These are phyloP conservation scores for Huntiella decipiens DNA, from an alignment of 2,329 filamentous ascomycete species.

Conservation along the genomic window DNA sequence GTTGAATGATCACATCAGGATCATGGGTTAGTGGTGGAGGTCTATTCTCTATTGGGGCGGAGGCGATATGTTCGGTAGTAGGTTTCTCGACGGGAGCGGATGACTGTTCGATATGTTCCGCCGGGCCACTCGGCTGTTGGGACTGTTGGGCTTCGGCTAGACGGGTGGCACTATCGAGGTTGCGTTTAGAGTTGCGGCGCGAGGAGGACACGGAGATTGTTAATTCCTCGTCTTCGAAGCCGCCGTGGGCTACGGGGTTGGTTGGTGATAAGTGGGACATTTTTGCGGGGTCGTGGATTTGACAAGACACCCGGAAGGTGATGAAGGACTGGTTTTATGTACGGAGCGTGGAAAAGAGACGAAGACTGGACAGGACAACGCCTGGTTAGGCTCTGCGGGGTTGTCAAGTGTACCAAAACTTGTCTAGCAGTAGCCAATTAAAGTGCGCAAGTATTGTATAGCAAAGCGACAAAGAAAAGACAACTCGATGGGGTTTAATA, in stretches of 20 bases:
- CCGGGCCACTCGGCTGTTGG: not conserved
- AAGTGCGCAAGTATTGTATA: no score
- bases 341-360: no score
- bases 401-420: no score
- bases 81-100: not conserved
- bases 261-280: no score
- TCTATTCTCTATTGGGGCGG: slow-evolving; percentile 17
- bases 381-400: no score
- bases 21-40: slow-evolving; percentile 24
- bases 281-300: no score
- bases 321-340: no score
- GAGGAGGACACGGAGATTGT: slow-evolving; percentile 55
- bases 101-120: not conserved
- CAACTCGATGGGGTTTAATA: no score
- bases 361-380: no score
- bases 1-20: slow-evolving; percentile 31
- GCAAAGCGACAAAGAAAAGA: no score
- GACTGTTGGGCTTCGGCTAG: slow-evolving; percentile 7
- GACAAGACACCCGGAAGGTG: no score
- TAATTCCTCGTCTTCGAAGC: slow-evolving; percentile 65
- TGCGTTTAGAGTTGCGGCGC: slow-evolving; percentile 18
- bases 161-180: slow-evolving; percentile 6
- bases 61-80: slow-evolving; percentile 13
- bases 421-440: no score
- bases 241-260: slow-evolving; percentile 13